A percentile compares a stretch with the other conserved stretches of the same genome.
phyloP scores from a whole-genome alignment of 1,284 basidiomycete genomes.

The Ustilago curta region DNA sequence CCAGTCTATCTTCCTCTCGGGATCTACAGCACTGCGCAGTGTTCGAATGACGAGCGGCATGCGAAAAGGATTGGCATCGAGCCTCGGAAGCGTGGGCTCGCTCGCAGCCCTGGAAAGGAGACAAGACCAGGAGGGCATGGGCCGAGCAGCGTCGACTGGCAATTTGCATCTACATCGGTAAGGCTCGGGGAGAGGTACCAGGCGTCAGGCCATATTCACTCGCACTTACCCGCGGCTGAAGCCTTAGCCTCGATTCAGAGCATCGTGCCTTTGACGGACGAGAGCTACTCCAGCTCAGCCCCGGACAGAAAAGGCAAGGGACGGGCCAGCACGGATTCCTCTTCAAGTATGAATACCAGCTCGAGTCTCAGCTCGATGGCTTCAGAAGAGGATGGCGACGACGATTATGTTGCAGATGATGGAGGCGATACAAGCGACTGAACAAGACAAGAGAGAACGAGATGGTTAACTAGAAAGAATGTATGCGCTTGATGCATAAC shows the following conservation, averaged over 20 bases:
- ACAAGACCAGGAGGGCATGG: too few species aligned
- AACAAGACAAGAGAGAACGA: not conserved
- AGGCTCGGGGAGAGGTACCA: not conserved
- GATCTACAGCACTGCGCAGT: too few species aligned
- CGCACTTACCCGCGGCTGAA: slow-evolving; percentile 1
- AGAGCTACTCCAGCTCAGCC: not conserved
- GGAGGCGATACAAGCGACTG: not conserved
- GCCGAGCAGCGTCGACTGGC: too few species aligned
- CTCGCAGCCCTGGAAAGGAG: too few species aligned
- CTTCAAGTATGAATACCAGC: not conserved
- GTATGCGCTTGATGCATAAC: too few species aligned
- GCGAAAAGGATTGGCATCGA: too few species aligned
- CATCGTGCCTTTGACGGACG: slow-evolving; percentile 14
- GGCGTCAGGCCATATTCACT: not conserved
- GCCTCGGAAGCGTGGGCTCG: too few species aligned
- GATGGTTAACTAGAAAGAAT: not conserved
- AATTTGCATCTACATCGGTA: not conserved
- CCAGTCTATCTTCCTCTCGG: too few species aligned
- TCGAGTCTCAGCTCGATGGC: not conserved
- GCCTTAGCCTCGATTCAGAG: slow-evolving; percentile 23
- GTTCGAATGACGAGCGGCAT: too few species aligned
- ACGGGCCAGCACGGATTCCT: not conserved
- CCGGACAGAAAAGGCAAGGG: not conserved
- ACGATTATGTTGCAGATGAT: not conserved
- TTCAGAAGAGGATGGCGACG: not conserved